Base-by-base conservation (phyloP, 441 rosid genomes). In the Populus trichocarpa region DNA sequence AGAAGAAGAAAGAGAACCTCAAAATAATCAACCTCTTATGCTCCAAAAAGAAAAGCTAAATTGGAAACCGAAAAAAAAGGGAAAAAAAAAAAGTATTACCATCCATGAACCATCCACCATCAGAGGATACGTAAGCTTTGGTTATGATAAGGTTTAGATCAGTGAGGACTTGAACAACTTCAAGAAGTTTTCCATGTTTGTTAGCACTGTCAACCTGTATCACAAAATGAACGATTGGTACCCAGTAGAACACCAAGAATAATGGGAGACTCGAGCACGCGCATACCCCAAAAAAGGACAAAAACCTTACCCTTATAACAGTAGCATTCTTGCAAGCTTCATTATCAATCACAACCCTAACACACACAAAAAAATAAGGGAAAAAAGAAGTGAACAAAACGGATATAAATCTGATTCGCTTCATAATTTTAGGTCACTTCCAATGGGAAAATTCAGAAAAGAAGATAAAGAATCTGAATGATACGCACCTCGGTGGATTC, bases 61-160 rank as follows among this genome's bases (percentile, higher is more conserved):
- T 57, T 2, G 2, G 4, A 9, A 9, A 71, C 32, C 74, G 8
- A 23, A 57, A 25, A 18, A 71, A 11, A 70, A 22, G 8, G 63
- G 2, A n/a, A n/a, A 10, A 40, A 10, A 64, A 25, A 1, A 42
- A 79, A 61, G 67, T 71, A 78, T 74, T 81, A 93, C 99, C 99
- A 86, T 96, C 98, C 99, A 96, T 96, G 85, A 96, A 93, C 99
- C 99, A 96, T 71, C 93, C 91, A 61, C 98, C 94, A 85, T 96
- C 99, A 80, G 99, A 92, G 63, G 95, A 91, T 42, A 96, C 91
- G 86, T 92, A 92, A 50, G 98, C 99, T 82, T 96, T 96, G 14
- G 85, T 83, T 59, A 96, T 86, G 83, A 85, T 88, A 64, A 96
- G 93, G 82, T 92, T 89, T 75, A 92, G 95, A 90, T 95, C 99